Conservation (phyloP, 441 rosid genomes). For the Brassica hybrid region DNA sequence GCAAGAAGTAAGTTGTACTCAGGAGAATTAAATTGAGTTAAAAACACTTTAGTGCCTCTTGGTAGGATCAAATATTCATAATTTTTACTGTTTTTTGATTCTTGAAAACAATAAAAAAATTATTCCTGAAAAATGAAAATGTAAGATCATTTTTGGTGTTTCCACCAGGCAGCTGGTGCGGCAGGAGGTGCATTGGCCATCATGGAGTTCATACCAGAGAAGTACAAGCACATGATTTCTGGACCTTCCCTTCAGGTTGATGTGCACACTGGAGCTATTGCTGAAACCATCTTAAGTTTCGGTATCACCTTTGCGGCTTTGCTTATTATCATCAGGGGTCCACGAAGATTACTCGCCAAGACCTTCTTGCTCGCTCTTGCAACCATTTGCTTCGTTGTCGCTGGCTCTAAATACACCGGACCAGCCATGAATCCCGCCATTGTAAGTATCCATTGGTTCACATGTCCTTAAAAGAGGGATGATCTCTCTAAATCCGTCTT, state of each 20-base stretch:
- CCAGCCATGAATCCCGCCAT: constrained; percentile 96
- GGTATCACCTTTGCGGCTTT: constrained; percentile 71
- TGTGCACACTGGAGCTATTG: constrained; percentile 81
- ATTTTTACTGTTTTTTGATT: too few relatives aligned
- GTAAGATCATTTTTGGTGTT: constrained; percentile 12
- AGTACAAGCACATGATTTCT: constrained; percentile 71
- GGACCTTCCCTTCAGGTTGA: constrained; percentile 84
- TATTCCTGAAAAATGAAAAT: background rate
- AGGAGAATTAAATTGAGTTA: background rate
- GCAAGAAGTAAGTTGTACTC: background rate
- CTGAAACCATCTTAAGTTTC: constrained; percentile 80
- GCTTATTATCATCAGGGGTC: constrained; percentile 69
- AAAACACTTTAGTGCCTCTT: too few relatives aligned
- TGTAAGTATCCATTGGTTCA: constrained; percentile 53
- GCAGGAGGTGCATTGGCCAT: constrained; percentile 79
- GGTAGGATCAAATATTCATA: too few relatives aligned
- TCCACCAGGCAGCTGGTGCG: constrained; percentile 76
- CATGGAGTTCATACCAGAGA: constrained; percentile 69
- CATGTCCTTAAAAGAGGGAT: background rate
- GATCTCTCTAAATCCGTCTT: background rate
- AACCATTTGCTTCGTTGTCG: constrained; percentile 57
- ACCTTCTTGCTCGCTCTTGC: constrained; percentile 65
- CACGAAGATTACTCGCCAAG: constrained; percentile 52
- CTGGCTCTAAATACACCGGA: constrained; percentile 76
- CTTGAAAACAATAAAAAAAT: too few relatives aligned